Base-by-base conservation (phyloP, 1,139 yeast species). In the Meyerozyma elateridarum region DNA sequence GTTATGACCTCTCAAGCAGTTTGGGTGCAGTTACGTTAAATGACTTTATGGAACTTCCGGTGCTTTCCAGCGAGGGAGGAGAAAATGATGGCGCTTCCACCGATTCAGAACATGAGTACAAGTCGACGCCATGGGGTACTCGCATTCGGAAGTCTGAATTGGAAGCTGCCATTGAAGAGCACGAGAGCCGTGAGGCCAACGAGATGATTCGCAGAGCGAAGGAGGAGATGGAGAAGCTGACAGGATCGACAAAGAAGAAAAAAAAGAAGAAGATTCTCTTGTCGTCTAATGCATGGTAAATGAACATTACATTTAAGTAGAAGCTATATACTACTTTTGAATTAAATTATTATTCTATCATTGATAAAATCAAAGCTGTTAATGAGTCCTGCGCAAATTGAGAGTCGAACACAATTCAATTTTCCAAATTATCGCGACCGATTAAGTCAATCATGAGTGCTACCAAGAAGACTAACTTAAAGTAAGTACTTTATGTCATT, bases 91-190 rank as follows among this genome's bases (percentile, higher is more conserved):
- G 37, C n/a, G 36, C 31, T 4, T 36, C 29, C 4, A 32, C 16
- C 2, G 33, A 30, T 2, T 42, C 33, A 6, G 34, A 35, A 14
- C 29, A 37, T 31, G 57, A 54, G 28, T 49, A 46, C 36, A 45
- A 53, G 29, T 70, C 74, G 3, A 70, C 82, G 1, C 70, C 77
- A 2, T 78, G 84, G 84, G 84, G 84, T 0, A 76, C 82, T 0
- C 60, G 56, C 36, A 72, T 76, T 6, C 72, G 71, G 6, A 67
- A 64, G 36, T 47, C 63, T 1, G 71, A 70, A 25, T 24, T 24
- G 27, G 49, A 41, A 15, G 39, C 36, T 5, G 48, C 50, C 3
- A 60, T 54, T 22, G 60, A 54, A n/a, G 64, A 59, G 21, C 71
- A 62, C 29, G 27, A 24, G 18, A 24, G 18, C 8, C 58, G 67